Base-by-base conservation (phyloP, 306 rosid genomes). In the Castanea sativa region DNA sequence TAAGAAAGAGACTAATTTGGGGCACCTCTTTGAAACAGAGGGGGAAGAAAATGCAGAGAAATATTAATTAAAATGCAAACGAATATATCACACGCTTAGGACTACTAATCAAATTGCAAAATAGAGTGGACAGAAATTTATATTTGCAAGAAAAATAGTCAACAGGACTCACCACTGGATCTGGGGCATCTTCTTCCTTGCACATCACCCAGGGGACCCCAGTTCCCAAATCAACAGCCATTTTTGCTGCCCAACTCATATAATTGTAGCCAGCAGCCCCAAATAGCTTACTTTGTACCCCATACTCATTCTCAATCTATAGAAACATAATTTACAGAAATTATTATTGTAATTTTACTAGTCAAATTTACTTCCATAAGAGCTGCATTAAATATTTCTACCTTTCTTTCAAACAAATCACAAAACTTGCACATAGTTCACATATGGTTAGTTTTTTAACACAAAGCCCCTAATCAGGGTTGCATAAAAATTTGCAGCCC, bases 141-240 rank as follows among this genome's bases (percentile, higher is more conserved):
- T 53, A 73, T 80, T 10, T 32, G 56, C 76, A 30, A 77, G 61
- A 61, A 56, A 27, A 75, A 43, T 78, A 71, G 45, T 73, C 51
- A 53, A 74, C 81, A 55, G 78, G 72, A 14, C 88, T 89, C 73
- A 96, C 99, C 92, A 96, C 92, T 79, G 99, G 99, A 93, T 96
- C 99, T 30, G 99, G 99, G 9, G 99, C 99, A 88, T 96, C 98
- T n/a, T 93, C 99, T 89, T 96, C 97, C 90, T 96, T 96, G 91
- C 99, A 96, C 99, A 96, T 96, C 53, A 96, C 86, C 99, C 99
- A 96, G 1, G 99, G 99, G 76, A 96, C 99, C 43, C 99, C 99
- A 16, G 99, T 96, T 64, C 81, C 94, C 86, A 81, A 83, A 85
- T 94, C 93, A 32, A 91, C 91, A 32, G 99, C 99, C 99, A 96